phyloP scores from a whole-genome alignment of 352 stramenopile genomes.

The Phytophthora podocarpi region DNA sequence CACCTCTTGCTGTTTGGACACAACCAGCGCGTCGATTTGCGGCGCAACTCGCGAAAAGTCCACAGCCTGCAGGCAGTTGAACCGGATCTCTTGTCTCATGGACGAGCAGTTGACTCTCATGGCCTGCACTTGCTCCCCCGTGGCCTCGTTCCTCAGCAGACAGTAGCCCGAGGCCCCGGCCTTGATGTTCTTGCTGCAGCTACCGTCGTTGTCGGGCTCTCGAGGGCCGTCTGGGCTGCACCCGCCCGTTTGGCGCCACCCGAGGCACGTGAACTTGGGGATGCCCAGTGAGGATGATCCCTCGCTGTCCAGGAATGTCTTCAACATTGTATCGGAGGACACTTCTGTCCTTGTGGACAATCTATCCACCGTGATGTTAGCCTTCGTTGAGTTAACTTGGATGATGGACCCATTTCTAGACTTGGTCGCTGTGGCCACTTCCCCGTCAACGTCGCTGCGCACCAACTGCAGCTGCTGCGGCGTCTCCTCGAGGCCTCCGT shows the following conservation, averaged over 20 bases:
- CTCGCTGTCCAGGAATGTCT: conserved; percentile 24
- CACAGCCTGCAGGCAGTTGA: conserved; percentile 46
- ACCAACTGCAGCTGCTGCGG: conserved; percentile 11
- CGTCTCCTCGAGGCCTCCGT: neutral
- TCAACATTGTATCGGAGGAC: conserved; percentile 16
- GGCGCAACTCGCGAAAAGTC: conserved; percentile 46
- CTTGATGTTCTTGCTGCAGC: conserved; percentile 28
- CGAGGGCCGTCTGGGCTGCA: conserved; percentile 28
- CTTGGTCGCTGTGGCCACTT: too few species aligned
- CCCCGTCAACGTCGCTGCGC: neutral
- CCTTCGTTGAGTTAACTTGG: neutral
- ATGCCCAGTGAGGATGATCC: conserved; percentile 8
- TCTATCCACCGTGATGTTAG: neutral
- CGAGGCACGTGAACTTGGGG: conserved; percentile 24
- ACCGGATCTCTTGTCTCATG: conserved; percentile 29
- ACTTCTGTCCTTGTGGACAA: neutral
- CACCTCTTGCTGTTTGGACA: conserved; percentile 4
- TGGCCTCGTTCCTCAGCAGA: conserved; percentile 28
- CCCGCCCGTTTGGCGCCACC: conserved; percentile 25
- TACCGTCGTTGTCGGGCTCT: conserved; percentile 21
- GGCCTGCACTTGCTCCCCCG: conserved; percentile 31
- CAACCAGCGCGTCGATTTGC: conserved; percentile 22
- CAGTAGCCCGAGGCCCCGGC: conserved; percentile 24
- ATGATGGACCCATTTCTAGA: neutral
- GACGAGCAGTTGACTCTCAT: conserved; percentile 42